Evolutionary conservation across 768 basidiomycete species (phyloP), one percentile per base, ranked within the genome.

Genomic region (Leucocoprinus leucothites): DNA sequence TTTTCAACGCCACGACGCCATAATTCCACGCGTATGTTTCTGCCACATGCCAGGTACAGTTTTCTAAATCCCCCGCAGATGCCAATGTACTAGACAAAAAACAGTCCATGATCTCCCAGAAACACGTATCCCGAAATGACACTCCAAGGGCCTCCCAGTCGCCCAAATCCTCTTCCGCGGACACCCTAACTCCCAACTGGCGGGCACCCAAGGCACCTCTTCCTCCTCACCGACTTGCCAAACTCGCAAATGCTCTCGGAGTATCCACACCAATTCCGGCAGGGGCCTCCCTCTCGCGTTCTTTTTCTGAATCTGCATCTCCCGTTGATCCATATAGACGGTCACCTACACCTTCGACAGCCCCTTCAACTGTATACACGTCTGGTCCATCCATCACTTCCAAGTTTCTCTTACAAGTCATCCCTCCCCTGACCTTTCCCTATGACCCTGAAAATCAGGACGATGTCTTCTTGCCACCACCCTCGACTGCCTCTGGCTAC

Each of bases 161-260:
- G n/a, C n/a, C n/a, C n/a, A n/a, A n/a, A n/a, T n/a, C n/a, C n/a
- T n/a, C n/a, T n/a, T n/a, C n/a, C n/a, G n/a, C 69, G 42, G 58
- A 67, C 48, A 63, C 69, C 22, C 57, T 71, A 59, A 64, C 70
- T 6, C 74, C 71, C 51, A 60, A 74, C 67, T 87, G 88, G 87
- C 74, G 72, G 3, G 82, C 81, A 5, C 89, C 88, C 56, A 86
- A 82, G 63, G 68, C 86, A 21, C 91, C 91, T 3, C 72, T 93
- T 7, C 69, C 89, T 2, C 90, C 91, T 3, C 80, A 88, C 61
- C 78, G 88, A 11, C 82, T 93, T 9, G 91, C 89, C 34, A 89
- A 87, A 61, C 75, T 94, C 21, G 91, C 90, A 14, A 93, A 93
- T 64, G 91, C 91, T 2, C 83, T 94, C 42, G 91, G 91, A 44